These are phyloP conservation scores for Metschnikowia kofuensis DNA, from an alignment of 805 yeast species.

Conservation along the genomic window DNA sequence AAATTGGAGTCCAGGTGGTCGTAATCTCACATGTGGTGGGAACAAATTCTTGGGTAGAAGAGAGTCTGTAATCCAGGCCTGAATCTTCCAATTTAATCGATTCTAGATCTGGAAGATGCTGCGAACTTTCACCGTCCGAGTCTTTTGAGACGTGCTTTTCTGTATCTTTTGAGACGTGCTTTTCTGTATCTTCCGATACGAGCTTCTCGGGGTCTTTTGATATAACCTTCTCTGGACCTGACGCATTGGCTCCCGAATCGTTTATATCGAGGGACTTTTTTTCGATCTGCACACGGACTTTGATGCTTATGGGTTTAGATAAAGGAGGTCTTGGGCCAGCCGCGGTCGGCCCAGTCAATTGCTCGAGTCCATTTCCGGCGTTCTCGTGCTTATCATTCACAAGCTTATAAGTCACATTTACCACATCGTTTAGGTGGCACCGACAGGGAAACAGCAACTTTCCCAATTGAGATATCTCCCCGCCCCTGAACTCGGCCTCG, in stretches of 20 bases:
- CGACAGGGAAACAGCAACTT: conserved; percentile 9
- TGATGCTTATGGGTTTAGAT: conserved; percentile 18
- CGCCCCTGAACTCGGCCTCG: conserved; percentile 26
- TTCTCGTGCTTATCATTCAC: conserved; percentile 24
- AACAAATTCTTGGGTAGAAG: too few species aligned
- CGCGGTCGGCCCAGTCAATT: not conserved
- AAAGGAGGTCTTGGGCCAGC: not conserved
- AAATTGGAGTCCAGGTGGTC: conserved; percentile 39
- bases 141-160: too few species aligned
- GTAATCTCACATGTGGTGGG: conserved; percentile 26
- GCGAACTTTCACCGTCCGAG: too few species aligned
- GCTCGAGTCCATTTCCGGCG: not conserved
- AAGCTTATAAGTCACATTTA: conserved; percentile 12
- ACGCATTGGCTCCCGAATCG: not conserved
- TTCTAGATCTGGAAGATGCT: too few species aligned
- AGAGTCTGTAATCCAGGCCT: too few species aligned
- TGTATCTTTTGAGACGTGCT: too few species aligned
- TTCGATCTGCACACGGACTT: conserved; percentile 26
- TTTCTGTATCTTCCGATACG: too few species aligned
- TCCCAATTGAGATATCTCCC: conserved; percentile 23
- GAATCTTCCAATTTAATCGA: too few species aligned
- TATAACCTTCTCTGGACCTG: too few species aligned
- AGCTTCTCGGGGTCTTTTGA: too few species aligned
- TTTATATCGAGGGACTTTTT: conserved; percentile 3
- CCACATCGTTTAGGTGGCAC: conserved; percentile 9